Base-by-base conservation (phyloP, 305 asterid species). In the Fraxinus xanthoxyloides region DNA sequence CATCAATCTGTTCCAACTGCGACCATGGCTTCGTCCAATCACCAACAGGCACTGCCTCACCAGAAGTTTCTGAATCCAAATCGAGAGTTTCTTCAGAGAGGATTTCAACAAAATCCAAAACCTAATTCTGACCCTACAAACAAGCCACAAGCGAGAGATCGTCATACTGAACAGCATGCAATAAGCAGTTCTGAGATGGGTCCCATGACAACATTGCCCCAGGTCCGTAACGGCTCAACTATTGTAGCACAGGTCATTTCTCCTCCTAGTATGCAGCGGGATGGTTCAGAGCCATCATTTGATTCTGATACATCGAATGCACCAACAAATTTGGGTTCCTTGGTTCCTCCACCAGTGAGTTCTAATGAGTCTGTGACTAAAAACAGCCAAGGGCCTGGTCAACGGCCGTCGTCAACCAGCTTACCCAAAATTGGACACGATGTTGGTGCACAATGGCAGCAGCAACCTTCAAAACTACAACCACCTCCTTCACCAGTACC, bases 221-320 rank as follows among this genome's bases (percentile, higher is more conserved):
- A 79, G 85, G 80, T 81, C 77, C 76, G 88, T 80, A 86, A 65
- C 56, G 79, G 51, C 80, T 74, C 86, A 78, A 70, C 84, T 77
- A 84, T 74, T 56, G 82, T 30, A 13, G 78, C 40, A 21, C 85
- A 74, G 73, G 82, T 76, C 79, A 85, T 80, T 81, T 85, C 87
- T 67, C 67, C 88, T 2, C 80, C 79, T 78, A 75, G 75, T 28
- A 72, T 82, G 73, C 84, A 87, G 81, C 76, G 83, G 89, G 86
- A 90, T 84, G 85, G 89, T 89, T 85, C 92, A 69, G 97, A 87
- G 72, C 89, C 90, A 59, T 67, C 84, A 34, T 69, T 84, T 78
- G 96, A 88, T 83, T 81, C 91, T 69, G 88, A 82, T 77, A 73
- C 90, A 43, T 28, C 87, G 34, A 85, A 82, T 82, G 84, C 90